A percentile compares a stretch with the other conserved stretches of the same genome.
phyloP scores from a whole-genome alignment of 139 green algal species.

The Haematococcus sp. region DNA sequence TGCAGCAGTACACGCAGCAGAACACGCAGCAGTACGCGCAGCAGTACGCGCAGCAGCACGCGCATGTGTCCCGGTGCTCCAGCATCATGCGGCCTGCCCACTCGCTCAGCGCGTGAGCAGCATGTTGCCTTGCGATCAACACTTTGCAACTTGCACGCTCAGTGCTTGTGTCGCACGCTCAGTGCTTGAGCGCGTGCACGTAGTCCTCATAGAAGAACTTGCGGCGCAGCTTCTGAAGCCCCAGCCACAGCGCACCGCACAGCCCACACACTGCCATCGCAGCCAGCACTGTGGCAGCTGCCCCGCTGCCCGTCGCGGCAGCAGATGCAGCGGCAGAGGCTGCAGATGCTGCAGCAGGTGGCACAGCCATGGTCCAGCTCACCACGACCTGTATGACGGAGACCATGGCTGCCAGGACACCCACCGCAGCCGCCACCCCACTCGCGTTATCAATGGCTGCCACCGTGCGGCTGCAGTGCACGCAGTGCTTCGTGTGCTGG shows the following conservation, averaged over 20 bases:
- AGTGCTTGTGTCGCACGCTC: no score
- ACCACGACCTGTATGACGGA: neutral
- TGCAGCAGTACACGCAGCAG: no score
- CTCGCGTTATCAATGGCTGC: slow-evolving; percentile 4
- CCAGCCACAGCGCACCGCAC: neutral
- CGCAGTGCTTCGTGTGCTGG: slow-evolving; percentile 26
- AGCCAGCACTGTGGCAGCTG: neutral
- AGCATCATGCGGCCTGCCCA: no score
- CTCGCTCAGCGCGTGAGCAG: no score
- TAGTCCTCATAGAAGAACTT: slow-evolving; percentile 28
- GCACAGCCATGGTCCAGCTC: neutral
- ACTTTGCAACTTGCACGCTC: no score
- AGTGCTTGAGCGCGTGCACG: slow-evolving; percentile 8
- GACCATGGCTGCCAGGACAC: neutral
- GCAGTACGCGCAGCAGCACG: no score
- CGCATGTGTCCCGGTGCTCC: no score
- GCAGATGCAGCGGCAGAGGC: no score
- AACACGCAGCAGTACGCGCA: no score
- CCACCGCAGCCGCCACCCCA: neutral
- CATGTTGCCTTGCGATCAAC: no score
- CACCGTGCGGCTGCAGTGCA: slow-evolving; percentile 14
- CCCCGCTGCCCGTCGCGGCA: neutral
- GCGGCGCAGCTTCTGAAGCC: neutral
- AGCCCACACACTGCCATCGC: neutral
- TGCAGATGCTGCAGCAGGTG: no score